These are phyloP conservation scores for Phylloporus arenicola DNA, from an alignment of 768 basidiomycete genomes.

Conservation along the genomic window DNA sequence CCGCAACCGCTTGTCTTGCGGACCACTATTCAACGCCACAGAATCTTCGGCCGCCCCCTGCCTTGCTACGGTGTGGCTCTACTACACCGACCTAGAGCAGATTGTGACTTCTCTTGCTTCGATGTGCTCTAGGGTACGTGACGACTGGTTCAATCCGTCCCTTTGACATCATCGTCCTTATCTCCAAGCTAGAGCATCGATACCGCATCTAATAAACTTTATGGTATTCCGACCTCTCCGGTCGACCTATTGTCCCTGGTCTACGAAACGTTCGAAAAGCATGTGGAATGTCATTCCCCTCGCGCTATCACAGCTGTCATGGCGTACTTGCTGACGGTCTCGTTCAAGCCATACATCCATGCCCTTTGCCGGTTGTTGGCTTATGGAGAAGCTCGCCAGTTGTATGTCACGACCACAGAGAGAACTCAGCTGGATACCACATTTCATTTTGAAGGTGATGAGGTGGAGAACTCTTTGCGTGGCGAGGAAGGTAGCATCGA, in stretches of 20 bases:
- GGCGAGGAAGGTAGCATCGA: slow-evolving; percentile 37
- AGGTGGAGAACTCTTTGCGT: slow-evolving; percentile 35
- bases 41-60: slow-evolving; percentile 15
- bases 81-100: slow-evolving; percentile 47
- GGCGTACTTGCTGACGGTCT: slow-evolving; percentile 61
- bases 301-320: slow-evolving; percentile 46
- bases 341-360: slow-evolving; percentile 60
- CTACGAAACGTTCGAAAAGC: slow-evolving; percentile 50
- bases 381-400: slow-evolving; percentile 30
- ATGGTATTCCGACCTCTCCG: slow-evolving; percentile 39
- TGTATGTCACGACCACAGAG: slow-evolving; percentile 18
- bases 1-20: slow-evolving; percentile 39
- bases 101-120: slow-evolving; percentile 47
- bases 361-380: slow-evolving; percentile 58
- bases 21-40: slow-evolving; percentile 33
- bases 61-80: slow-evolving; percentile 43
- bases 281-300: slow-evolving; percentile 51
- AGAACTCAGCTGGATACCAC: slow-evolving; percentile 14
- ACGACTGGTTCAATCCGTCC: neutral
- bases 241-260: slow-evolving; percentile 53
- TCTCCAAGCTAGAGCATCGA: slow-evolving; percentile 24
- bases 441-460: slow-evolving; percentile 25
- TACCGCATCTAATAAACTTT: slow-evolving; percentile 36
- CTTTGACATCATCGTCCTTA: slow-evolving; percentile 1
- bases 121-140: slow-evolving; percentile 56